Conservation (phyloP, 208 protist genomes). For the Trypanosoma brucei region DNA sequence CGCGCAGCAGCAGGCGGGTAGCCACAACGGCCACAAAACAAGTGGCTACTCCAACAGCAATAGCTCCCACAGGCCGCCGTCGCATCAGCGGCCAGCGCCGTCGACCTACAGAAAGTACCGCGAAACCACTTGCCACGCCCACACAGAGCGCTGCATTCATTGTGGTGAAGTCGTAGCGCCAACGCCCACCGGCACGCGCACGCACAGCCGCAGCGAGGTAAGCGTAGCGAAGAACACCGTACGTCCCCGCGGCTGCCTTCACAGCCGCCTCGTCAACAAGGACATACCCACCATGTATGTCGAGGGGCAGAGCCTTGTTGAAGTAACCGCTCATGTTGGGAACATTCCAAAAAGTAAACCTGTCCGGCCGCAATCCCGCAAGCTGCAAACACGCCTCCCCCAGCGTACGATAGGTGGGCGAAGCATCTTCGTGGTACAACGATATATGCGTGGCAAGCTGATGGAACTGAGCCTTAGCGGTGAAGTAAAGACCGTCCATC, state of each 20-base stretch:
- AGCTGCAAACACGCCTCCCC: slow-evolving; percentile 34
- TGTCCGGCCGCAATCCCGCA: slow-evolving; percentile 35
- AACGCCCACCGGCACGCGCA: slow-evolving; percentile 60
- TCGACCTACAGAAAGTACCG: slow-evolving; percentile 36
- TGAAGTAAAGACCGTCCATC: slow-evolving; percentile 76
- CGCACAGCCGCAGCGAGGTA: slow-evolving; percentile 58
- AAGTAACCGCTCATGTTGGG: slow-evolving; percentile 67
- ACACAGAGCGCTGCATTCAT: slow-evolving; percentile 73
- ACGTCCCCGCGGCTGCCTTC: slow-evolving; percentile 42
- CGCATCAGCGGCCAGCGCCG: slow-evolving; percentile 55
- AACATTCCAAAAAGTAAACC: slow-evolving; percentile 67
- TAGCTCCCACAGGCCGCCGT: slow-evolving; percentile 50
- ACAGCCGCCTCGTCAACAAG: slow-evolving; percentile 64
- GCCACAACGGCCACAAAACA: slow-evolving; percentile 41
- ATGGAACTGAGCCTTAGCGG: slow-evolving; percentile 72
- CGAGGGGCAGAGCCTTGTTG: slow-evolving; percentile 59
- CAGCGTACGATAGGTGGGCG: slow-evolving; percentile 41
- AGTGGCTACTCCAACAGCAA: slow-evolving; percentile 29
- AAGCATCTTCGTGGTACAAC: slow-evolving; percentile 70
- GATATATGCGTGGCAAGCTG: slow-evolving; percentile 76
- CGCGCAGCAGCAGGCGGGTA: slow-evolving; percentile 39
- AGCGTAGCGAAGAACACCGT: slow-evolving; percentile 73
- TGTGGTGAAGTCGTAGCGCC: slow-evolving; percentile 76
- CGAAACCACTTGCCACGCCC: slow-evolving; percentile 39
- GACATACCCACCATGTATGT: slow-evolving; percentile 73